These are phyloP conservation scores for Jackrogersella minutella DNA, from an alignment of 495 filamentous ascomycete genomes.

Conservation along the genomic window DNA sequence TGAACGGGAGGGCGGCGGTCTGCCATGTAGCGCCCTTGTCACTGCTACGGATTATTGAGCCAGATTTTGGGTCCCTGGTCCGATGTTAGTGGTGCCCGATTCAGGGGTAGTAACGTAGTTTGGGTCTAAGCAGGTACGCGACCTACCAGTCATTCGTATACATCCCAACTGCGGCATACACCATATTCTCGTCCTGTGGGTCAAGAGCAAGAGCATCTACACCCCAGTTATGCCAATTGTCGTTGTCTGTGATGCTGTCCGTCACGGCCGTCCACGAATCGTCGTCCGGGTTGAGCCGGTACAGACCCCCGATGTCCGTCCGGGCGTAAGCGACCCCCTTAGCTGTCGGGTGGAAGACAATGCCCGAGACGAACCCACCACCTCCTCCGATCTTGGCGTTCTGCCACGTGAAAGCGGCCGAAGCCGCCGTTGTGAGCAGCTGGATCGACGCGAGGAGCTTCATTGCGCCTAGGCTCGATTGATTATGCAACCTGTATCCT, in stretches of 20 bases:
- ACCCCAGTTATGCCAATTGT: conserved; percentile 65
- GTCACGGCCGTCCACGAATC: conserved; percentile 67
- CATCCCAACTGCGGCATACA: conserved; percentile 66
- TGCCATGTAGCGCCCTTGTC: conserved; percentile 62
- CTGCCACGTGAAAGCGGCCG: conserved; percentile 55
- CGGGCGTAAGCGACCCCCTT: conserved; percentile 67
- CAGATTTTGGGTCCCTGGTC: conserved; percentile 61
- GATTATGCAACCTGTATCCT: no score
- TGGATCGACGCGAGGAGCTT: conserved; percentile 44
- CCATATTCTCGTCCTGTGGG: conserved; percentile 58
- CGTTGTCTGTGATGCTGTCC: conserved; percentile 59
- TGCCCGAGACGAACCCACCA: conserved; percentile 67
- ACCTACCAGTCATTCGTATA: conserved; percentile 65
- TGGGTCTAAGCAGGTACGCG: background rate
- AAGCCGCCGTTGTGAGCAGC: conserved; percentile 43
- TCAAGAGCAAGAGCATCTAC: conserved; percentile 67
- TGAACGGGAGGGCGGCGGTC: conserved; percentile 60
- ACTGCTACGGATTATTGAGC: conserved; percentile 58
- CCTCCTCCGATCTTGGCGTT: conserved; percentile 62
- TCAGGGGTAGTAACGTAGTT: no score
- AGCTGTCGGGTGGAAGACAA: conserved; percentile 65
- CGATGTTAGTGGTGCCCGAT: background rate
- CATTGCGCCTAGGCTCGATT: conserved; percentile 42
- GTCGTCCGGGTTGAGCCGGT: conserved; percentile 59
- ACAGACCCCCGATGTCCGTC: conserved; percentile 70